Evolutionary conservation across 805 yeast genomes (phyloP).

Genomic region (Millerago galiae): DNA sequence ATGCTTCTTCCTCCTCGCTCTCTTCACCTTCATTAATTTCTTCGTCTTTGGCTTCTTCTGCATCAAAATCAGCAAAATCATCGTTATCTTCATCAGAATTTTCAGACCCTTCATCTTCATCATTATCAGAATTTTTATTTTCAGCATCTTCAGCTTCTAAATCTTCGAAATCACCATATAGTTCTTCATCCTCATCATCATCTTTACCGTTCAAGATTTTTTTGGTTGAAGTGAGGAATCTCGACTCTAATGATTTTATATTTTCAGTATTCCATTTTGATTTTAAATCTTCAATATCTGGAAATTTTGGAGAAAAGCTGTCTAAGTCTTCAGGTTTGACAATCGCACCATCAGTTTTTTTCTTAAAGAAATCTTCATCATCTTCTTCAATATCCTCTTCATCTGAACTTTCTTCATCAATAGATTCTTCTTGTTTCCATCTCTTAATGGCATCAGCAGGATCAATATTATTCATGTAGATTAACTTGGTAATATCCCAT

Average conservation of each 20-base stretch:
- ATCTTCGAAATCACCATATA: constrained; percentile 54
- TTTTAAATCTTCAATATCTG: constrained; percentile 37
- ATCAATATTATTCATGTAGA: constrained; percentile 72
- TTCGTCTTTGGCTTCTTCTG: constrained; percentile 41
- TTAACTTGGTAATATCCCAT: constrained; percentile 77
- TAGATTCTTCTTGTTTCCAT: constrained; percentile 54
- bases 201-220: constrained; percentile 29
- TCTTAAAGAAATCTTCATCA: constrained; percentile 54
- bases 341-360: constrained; percentile 29
- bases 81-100: constrained; percentile 23
- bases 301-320: constrained; percentile 30
- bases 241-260: constrained; percentile 34
- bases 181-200: constrained; percentile 41
- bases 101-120: constrained; percentile 22
- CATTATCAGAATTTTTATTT: constrained; percentile 26
- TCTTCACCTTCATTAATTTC: constrained; percentile 35
- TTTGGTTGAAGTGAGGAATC: constrained; percentile 52
- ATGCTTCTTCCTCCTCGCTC: constrained; percentile 31
- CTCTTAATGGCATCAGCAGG: constrained; percentile 67
- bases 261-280: constrained; percentile 42
- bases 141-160: constrained; percentile 30
- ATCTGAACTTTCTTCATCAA: constrained; percentile 35
- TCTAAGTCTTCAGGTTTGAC: constrained; percentile 31
- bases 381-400: constrained; percentile 37
- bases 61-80: constrained; percentile 51